A percentile compares a stretch with the other conserved stretches of the same genome.
These are phyloP conservation scores for Candida neerlandica DNA, from an alignment of 1,139 yeast genomes.

Conservation along the genomic window DNA sequence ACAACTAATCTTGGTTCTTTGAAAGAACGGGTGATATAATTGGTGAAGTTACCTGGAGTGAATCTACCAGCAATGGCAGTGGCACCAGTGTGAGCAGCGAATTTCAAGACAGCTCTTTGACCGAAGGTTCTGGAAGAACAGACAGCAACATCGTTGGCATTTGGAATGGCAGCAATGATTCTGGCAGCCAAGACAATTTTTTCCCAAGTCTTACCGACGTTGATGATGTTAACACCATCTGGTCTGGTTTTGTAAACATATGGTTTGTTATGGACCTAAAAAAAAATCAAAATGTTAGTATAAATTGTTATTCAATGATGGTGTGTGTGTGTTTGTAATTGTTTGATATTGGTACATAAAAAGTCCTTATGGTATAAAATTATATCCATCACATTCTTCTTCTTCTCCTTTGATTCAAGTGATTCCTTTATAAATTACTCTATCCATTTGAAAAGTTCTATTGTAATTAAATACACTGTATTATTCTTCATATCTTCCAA, in stretches of 20 bases:
- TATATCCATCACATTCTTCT: no score
- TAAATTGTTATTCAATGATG: constrained; percentile 1
- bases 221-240: constrained; percentile 98
- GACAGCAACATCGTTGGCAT: constrained; percentile 97
- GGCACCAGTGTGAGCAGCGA: constrained; percentile 99
- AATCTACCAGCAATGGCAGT: constrained; percentile 99
- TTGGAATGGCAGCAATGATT: constrained; percentile 99
- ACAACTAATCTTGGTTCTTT: constrained; percentile 99
- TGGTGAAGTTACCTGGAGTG: constrained; percentile 99
- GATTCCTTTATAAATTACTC: background rate
- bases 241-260: constrained; percentile 99
- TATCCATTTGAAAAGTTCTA: background rate
- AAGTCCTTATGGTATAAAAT: background rate
- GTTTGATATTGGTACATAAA: background rate
- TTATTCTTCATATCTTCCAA: background rate
- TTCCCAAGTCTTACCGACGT: constrained; percentile 99
- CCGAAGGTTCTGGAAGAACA: constrained; percentile 99
- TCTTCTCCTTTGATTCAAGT: background rate
- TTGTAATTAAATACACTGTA: background rate
- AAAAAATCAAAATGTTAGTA: constrained; percentile 39
- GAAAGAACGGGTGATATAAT: constrained; percentile 99
- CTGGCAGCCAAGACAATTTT: constrained; percentile 99
- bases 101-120: constrained; percentile 99
- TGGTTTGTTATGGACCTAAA: constrained; percentile 96
- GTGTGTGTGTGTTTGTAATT: background rate